phyloP scores from a whole-genome alignment of 2,329 filamentous ascomycete genomes.

The Teratosphaeria nubilosa region DNA sequence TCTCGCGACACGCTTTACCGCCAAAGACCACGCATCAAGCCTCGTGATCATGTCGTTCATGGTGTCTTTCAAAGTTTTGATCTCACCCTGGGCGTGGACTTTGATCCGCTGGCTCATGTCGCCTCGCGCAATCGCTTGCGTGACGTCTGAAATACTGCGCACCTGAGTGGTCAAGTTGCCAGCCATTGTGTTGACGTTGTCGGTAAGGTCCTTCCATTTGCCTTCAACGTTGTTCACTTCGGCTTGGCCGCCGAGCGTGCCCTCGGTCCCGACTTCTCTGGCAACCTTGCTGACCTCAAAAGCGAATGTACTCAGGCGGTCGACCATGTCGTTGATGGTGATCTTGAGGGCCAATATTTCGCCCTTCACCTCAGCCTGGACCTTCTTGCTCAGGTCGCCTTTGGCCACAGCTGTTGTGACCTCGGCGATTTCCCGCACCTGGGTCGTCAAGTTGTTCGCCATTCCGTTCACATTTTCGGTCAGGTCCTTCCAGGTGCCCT shows the following conservation, averaged over 20 bases:
- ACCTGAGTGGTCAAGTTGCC: constrained; percentile 59
- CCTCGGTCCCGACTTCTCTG: constrained; percentile 54
- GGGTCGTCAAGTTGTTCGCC: constrained; percentile 38
- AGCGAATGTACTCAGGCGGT: constrained; percentile 53
- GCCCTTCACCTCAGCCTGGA: constrained; percentile 42
- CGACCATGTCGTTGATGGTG: constrained; percentile 65
- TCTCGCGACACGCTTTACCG: constrained; percentile 88
- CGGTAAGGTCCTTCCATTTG: constrained; percentile 57
- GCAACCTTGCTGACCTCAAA: constrained; percentile 58
- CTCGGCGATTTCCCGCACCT: constrained; percentile 44
- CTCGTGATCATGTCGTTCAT: constrained; percentile 99
- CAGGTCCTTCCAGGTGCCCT: constrained; percentile 44
- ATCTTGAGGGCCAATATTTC: constrained; percentile 61
- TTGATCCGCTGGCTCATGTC: constrained; percentile 95
- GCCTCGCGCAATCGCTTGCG: constrained; percentile 87
- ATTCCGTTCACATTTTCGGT: constrained; percentile 46
- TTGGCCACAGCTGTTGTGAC: constrained; percentile 44
- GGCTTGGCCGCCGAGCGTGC: constrained; percentile 53
- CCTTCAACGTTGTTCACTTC: constrained; percentile 56
- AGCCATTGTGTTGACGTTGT: constrained; percentile 59
- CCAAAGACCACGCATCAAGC: constrained; percentile 89
- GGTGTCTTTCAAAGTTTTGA: constrained; percentile 85
- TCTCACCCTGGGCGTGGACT: constrained; percentile 89
- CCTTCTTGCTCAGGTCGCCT: constrained; percentile 43
- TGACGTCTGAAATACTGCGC: constrained; percentile 85